Base-by-base conservation (phyloP, 352 stramenopile genomes). In the Phytophthora pseudosyringae region DNA sequence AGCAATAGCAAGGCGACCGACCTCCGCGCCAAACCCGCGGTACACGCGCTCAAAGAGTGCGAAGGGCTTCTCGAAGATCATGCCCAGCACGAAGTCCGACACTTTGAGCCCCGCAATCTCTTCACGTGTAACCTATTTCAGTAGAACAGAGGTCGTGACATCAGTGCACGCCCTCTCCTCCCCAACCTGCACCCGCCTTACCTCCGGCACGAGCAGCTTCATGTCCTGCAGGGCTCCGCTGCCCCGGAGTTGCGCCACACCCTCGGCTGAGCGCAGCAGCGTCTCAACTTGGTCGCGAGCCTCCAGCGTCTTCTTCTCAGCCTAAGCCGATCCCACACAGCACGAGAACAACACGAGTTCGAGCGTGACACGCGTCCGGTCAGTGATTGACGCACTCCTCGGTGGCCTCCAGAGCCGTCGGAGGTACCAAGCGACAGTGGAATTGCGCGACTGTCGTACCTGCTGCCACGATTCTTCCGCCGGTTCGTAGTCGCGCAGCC, bases 21-120 rank as follows among this genome's bases (percentile, higher is more conserved):
- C 85, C 73, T 92, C 86, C 0, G 75, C 51, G 26, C 86, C 83
- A 51, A 81, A 93, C 0, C 82, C 83, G 5, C 80, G 68, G 55
- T 89, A 94, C 8, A 84, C 72, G 31, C 77, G 49, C 51, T 88
- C 77, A 68, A 94, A 93, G 28, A 65, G 47, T 3, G 48, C 66
- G 45, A 85, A 94, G n/a, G 86, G 86, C 62, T 89, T 66, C 63
- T 91, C 80, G 58, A 89, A 93, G 36, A 94, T 72, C 70, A 94
- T 80, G 1, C 83, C 84, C 36, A 94, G 78, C 40, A 92, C 84
- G 64, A 94, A 94, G 55, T 94, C 83, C 7, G 77, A 70, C 32
- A 94, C 80, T 46, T 87, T 83, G 9, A 94, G 80, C 70, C 91
- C 81, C 10, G 79, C 59, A 38, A 94, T 90, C 46, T 92, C 82